phyloP scores from a whole-genome alignment of 768 basidiomycete species.

The Mycena pura region DNA sequence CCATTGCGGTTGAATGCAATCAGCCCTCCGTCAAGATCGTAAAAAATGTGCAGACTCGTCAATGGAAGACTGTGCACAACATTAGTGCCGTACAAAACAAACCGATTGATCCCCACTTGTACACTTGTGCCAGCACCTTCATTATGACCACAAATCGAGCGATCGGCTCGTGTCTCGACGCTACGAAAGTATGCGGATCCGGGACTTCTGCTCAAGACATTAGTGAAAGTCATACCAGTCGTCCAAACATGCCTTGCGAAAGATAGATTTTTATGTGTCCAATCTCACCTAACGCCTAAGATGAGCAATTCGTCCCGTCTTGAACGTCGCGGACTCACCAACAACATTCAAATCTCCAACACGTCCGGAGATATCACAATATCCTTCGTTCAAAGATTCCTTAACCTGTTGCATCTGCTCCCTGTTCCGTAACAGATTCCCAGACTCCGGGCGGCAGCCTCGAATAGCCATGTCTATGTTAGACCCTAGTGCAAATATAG shows the following conservation, averaged over 20 bases:
- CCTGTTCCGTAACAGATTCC: conserved; percentile 64
- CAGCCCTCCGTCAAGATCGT: conserved; percentile 76
- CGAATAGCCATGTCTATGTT: conserved; percentile 77
- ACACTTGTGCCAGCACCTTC: conserved; percentile 69
- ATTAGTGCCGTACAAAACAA: not conserved
- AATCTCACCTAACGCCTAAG: conserved; percentile 55
- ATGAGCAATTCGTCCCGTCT: conserved; percentile 4
- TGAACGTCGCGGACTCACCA: conserved; percentile 48
- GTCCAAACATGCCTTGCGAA: conserved; percentile 52
- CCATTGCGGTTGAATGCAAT: conserved; percentile 95
- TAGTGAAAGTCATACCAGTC: not conserved
- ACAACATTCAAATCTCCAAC: conserved; percentile 64
- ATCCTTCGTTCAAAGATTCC: conserved; percentile 80
- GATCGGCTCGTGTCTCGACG: conserved; percentile 59
- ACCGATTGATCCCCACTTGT: conserved; percentile 41
- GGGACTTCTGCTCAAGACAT: conserved; percentile 57
- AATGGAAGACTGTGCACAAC: conserved; percentile 55
- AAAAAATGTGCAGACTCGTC: conserved; percentile 84
- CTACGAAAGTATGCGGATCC: conserved; percentile 55
- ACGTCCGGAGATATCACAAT: conserved; percentile 79
- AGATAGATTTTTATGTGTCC: conserved; percentile 67
- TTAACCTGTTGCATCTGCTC: conserved; percentile 75
- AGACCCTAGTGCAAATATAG: conserved; percentile 43
- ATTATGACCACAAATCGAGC: conserved; percentile 79
- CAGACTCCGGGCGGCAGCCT: conserved; percentile 74